Evolutionary conservation across 495 filamentous ascomycete genomes (phyloP).

Genomic region (Penicillium parvum): DNA sequence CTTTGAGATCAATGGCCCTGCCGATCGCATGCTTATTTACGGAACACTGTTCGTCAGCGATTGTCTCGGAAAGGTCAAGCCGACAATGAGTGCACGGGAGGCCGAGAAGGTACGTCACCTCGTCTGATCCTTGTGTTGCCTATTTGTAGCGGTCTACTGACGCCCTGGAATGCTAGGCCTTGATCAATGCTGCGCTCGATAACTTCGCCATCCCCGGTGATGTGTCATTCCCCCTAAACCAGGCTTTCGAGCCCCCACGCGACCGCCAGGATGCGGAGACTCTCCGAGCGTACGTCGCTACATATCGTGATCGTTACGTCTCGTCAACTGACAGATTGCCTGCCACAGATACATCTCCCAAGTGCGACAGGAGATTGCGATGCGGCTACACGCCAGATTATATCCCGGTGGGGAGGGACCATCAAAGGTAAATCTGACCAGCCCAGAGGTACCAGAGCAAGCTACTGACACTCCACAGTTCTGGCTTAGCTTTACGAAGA

Average conservation of each 20-base stretch:
- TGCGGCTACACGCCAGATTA: conserved; percentile 73
- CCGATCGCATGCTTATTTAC: conserved; percentile 92
- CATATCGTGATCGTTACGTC: neutral
- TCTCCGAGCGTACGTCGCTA: conserved; percentile 59
- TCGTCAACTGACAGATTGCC: conserved; percentile 10
- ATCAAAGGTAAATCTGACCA: conserved; percentile 62
- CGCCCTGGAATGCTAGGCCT: conserved; percentile 38
- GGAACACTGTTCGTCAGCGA: conserved; percentile 92
- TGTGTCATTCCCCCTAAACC: conserved; percentile 86
- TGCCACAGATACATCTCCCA: conserved; percentile 68
- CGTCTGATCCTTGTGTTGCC: no score
- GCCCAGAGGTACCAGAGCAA: neutral
- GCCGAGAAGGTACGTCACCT: conserved; percentile 57
- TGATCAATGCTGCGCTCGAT: conserved; percentile 72
- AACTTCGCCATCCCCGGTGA: conserved; percentile 97
- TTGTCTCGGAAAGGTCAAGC: conserved; percentile 78
- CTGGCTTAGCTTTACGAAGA: conserved; percentile 98
- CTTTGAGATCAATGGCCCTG: conserved; percentile 97
- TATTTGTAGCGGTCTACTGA: conserved; percentile 6
- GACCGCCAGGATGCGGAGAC: conserved; percentile 86
- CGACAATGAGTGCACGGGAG: conserved; percentile 56
- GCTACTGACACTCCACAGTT: conserved; percentile 48
- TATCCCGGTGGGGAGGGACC: conserved; percentile 80
- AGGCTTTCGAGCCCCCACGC: conserved; percentile 72
- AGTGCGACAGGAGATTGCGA: conserved; percentile 84